Evolutionary conservation across 2,329 filamentous ascomycete species (phyloP), one percentile per base, ranked within the genome.

Genomic region (Pseudogymnoascus sp.): DNA sequence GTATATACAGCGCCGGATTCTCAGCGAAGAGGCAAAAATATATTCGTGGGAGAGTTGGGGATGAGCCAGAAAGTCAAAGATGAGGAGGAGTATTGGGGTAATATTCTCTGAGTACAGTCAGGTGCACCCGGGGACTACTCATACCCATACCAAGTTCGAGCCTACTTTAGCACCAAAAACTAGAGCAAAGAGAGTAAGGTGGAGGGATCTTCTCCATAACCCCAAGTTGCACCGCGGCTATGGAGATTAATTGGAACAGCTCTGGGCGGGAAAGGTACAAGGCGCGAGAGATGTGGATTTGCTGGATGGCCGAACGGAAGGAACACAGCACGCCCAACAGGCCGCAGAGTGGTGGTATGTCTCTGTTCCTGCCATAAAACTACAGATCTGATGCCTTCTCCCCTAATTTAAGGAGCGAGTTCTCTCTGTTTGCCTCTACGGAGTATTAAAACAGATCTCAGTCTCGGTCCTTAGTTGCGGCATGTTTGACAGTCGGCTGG

Each of bases 201-300:
- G 49, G 49, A 55, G 49, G 49, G 49, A 55, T 55, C 49, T 55
- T 55, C 49, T 55, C 49, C 49, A 55, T 55, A 55, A 55, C 49
- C 49, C 49, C 49, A 55, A 55, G 49, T 55, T 55, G 49, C 49
- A 55, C 49, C 49, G 49, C 49, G 49, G 49, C 49, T 55, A 55
- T 55, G 49, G 49, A 21, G 49, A 55, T 33, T 55, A 33, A 55
- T 11, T 55, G 49, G 29, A 55, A 55, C 49, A 33, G 49, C 49
- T 55, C 26, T 55, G 26, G 49, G 49, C 49, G 43, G 43, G 49
- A 55, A 55, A 12, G 49, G 49, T 55, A 55, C 49, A 55, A 19
- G 29, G n/a, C 26, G 49, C 10, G 5, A 52, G 26, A 12, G 49
- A 31, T 31, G 29, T 55, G 49, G 49, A 33, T 55, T 35, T 55